Evolutionary conservation across 139 green algal genomes (phyloP).

Genomic region (Diplosphaera chodatii): DNA sequence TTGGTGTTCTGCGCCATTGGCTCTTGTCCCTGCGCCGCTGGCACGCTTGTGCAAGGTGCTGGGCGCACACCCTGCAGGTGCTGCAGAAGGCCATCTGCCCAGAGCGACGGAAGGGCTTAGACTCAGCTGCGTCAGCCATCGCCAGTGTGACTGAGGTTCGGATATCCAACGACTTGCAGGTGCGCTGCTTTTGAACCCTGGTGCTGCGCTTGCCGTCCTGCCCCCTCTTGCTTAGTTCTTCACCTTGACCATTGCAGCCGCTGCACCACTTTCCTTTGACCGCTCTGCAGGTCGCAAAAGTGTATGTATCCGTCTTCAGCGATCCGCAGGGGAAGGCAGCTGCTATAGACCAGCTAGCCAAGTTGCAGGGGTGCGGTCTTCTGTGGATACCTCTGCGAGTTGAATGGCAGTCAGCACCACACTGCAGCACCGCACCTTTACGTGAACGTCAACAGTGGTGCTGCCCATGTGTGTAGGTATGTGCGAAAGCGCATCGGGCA

Average conservation of each 20-base stretch:
- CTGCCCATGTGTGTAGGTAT: too few relatives aligned
- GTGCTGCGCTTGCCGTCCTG: background rate
- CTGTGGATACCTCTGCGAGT: too few relatives aligned
- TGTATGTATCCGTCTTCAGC: conserved; percentile 68
- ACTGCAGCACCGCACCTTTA: too few relatives aligned
- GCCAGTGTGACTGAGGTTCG: conserved; percentile 78
- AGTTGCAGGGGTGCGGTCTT: conserved; percentile 60
- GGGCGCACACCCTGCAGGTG: too few relatives aligned
- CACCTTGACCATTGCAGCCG: too few relatives aligned
- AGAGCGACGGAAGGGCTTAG: conserved; percentile 51
- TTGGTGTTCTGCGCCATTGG: too few relatives aligned
- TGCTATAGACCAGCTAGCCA: conserved; percentile 68
- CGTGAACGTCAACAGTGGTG: too few relatives aligned
- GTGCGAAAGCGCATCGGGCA: conserved; percentile 61
- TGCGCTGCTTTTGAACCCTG: conserved; percentile 8
- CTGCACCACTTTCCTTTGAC: background rate
- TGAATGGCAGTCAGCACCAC: too few relatives aligned
- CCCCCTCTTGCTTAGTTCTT: too few relatives aligned
- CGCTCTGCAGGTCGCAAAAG: conserved; percentile 45
- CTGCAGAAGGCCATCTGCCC: conserved; percentile 70
- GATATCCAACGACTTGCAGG: conserved; percentile 79
- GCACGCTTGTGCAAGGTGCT: too few relatives aligned
- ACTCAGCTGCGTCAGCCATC: conserved; percentile 63
- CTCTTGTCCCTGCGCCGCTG: too few relatives aligned
- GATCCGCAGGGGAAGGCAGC: conserved; percentile 53